Conservation (phyloP, 2,329 filamentous ascomycete genomes). For the Furcasterigmium sp. region DNA sequence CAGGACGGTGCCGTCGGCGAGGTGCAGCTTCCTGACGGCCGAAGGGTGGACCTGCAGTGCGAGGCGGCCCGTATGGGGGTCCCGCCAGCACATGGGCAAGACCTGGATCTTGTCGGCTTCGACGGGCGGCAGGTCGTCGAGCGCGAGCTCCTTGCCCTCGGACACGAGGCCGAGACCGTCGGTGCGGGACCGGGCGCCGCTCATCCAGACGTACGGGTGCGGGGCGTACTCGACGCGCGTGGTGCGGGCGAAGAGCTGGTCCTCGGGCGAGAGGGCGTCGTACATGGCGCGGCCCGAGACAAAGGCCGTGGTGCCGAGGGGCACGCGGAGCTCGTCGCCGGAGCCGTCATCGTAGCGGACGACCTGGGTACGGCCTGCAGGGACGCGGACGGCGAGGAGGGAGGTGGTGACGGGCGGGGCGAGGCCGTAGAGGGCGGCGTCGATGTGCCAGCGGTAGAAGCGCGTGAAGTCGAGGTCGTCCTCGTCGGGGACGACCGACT, state of each 20-base stretch:
- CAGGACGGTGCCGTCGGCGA: constrained; percentile 61
- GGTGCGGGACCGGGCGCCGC: constrained; percentile 56
- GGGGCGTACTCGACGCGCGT: constrained; percentile 70
- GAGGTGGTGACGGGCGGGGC: constrained; percentile 71
- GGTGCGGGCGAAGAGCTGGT: constrained; percentile 62
- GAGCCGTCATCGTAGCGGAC: constrained; percentile 70
- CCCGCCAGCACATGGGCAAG: constrained; percentile 73
- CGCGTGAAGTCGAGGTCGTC: constrained; percentile 45
- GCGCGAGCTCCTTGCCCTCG: constrained; percentile 56
- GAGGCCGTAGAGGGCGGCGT: constrained; percentile 70
- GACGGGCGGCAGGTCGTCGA: constrained; percentile 57
- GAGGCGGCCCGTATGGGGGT: constrained; percentile 63
- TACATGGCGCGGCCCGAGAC: constrained; percentile 68
- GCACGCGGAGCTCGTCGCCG: constrained; percentile 59
- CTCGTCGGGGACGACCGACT: constrained; percentile 50
- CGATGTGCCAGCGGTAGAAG: constrained; percentile 78
- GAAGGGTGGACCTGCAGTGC: constrained; percentile 72
- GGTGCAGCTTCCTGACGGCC: constrained; percentile 64
- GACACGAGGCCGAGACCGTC: constrained; percentile 68
- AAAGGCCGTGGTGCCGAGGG: constrained; percentile 73
- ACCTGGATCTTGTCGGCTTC: constrained; percentile 63
- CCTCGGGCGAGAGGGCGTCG: constrained; percentile 56
- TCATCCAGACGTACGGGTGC: constrained; percentile 83
- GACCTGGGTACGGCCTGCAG: constrained; percentile 58
- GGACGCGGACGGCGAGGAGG: constrained; percentile 69